Evolutionary conservation across 306 rosid genomes (phyloP).

Genomic region (Mimosa bimucronata): DNA sequence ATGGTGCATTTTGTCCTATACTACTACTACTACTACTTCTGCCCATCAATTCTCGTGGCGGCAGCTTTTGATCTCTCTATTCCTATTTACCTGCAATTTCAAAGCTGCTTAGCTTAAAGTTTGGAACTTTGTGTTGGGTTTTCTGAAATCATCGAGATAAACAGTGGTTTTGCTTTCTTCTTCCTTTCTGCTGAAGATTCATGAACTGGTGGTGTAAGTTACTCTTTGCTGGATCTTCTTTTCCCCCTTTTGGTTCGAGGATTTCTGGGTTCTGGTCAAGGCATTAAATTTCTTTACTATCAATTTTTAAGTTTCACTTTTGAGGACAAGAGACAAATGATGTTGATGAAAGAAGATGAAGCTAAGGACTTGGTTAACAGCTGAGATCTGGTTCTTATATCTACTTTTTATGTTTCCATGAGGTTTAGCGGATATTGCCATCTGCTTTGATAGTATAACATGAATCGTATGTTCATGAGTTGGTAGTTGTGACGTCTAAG

Average conservation of each 20-base stretch:
- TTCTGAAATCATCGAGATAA: slow-evolving; percentile 54
- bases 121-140: slow-evolving; percentile 27
- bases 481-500: neutral
- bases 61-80: too few relatives aligned
- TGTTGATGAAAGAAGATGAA: neutral
- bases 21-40: too few relatives aligned
- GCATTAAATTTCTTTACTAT: neutral
- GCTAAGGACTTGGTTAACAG: neutral
- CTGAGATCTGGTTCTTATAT: slow-evolving; percentile 26
- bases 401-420: neutral
- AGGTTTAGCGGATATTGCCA: neutral
- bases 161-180: neutral
- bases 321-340: neutral
- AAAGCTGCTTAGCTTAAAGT: slow-evolving; percentile 18
- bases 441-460: neutral
- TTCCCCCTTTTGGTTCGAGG: neutral
- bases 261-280: neutral
- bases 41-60: too few relatives aligned
- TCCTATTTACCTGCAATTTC: too few relatives aligned
- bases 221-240: too few relatives aligned
- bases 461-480: neutral
- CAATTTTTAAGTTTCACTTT: slow-evolving; percentile 13
- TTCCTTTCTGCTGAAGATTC: slow-evolving; percentile 30
- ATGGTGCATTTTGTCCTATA: slow-evolving; percentile 21
- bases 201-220: slow-evolving; percentile 50